phyloP scores from a whole-genome alignment of 495 filamentous ascomycete species.

The Rhypophila decipiens region DNA sequence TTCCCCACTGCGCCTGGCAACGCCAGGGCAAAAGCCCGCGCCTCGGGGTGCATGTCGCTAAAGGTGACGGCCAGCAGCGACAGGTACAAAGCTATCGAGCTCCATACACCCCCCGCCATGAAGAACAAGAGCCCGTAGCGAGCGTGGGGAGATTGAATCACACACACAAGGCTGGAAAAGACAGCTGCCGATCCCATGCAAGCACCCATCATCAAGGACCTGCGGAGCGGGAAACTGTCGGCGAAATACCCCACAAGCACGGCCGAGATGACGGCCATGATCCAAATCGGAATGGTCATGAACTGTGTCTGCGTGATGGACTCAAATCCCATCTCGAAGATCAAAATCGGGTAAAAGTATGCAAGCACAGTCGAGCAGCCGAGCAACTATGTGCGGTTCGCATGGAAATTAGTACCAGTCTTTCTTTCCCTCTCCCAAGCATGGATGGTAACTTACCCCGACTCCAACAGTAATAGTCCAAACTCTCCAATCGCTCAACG shows the following conservation, averaged over 20 bases:
- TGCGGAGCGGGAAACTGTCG: too few relatives aligned
- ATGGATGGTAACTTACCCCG: neutral
- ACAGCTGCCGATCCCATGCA: too few relatives aligned
- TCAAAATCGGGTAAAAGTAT: constrained; percentile 50
- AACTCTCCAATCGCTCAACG: constrained; percentile 2
- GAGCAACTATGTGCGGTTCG: too few relatives aligned
- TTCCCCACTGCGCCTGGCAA: constrained; percentile 47
- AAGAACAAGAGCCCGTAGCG: too few relatives aligned
- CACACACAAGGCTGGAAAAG: too few relatives aligned
- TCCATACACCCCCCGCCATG: constrained; percentile 27
- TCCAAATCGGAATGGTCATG: too few relatives aligned
- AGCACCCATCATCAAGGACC: too few relatives aligned
- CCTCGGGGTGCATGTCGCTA: constrained; percentile 31
- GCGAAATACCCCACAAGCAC: too few relatives aligned
- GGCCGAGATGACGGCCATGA: too few relatives aligned
- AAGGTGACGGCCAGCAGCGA: constrained; percentile 39
- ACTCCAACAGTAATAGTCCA: neutral
- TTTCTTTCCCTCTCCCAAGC: neutral
- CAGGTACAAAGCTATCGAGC: constrained; percentile 39
- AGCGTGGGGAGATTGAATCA: too few relatives aligned
- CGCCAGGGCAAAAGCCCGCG: constrained; percentile 38
- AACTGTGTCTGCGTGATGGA: constrained; percentile 34
- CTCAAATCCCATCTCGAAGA: constrained; percentile 39
- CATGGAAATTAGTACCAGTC: neutral
- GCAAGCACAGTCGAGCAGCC: constrained; percentile 38